These are phyloP conservation scores for Mycena rosella DNA, from an alignment of 768 basidiomycete species.

Conservation along the genomic window DNA sequence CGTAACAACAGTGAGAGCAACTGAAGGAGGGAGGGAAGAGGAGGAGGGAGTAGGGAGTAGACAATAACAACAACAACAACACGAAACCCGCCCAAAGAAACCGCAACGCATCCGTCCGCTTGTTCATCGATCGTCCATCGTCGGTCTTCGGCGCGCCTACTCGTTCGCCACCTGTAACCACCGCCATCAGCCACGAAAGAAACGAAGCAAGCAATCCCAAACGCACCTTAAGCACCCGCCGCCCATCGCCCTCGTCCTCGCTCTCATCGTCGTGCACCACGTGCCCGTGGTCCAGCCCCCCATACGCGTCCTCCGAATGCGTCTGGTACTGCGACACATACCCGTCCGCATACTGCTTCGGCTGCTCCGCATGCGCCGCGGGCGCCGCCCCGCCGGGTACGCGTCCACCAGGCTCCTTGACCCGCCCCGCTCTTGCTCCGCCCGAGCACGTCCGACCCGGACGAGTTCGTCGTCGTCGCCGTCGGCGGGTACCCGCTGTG, in stretches of 20 bases:
- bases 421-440: constrained; percentile 29
- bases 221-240: constrained; percentile 38
- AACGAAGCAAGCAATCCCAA: constrained; percentile 4
- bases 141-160: neutral
- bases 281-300: constrained; percentile 38
- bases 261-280: constrained; percentile 16
- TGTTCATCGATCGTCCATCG: too few relatives aligned
- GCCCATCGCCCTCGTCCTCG: constrained; percentile 20
- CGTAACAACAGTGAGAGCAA: too few relatives aligned
- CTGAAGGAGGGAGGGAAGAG: too few relatives aligned
- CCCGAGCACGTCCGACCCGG: constrained; percentile 17
- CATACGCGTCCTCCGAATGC: constrained; percentile 43
- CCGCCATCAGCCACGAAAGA: neutral
- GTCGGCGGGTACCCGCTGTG: constrained; percentile 27
- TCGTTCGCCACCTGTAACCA: constrained; percentile 28
- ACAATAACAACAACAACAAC: too few relatives aligned
- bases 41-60: too few relatives aligned
- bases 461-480: constrained; percentile 9
- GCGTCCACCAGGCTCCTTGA: constrained; percentile 33
- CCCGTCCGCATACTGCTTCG: constrained; percentile 34
- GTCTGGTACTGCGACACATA: constrained; percentile 39
- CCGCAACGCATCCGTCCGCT: too few relatives aligned
- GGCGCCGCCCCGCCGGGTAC: constrained; percentile 15
- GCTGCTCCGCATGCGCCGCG: neutral
- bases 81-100: too few relatives aligned